These are phyloP conservation scores for Mycena crocata DNA, from an alignment of 768 basidiomycete genomes.

Conservation along the genomic window DNA sequence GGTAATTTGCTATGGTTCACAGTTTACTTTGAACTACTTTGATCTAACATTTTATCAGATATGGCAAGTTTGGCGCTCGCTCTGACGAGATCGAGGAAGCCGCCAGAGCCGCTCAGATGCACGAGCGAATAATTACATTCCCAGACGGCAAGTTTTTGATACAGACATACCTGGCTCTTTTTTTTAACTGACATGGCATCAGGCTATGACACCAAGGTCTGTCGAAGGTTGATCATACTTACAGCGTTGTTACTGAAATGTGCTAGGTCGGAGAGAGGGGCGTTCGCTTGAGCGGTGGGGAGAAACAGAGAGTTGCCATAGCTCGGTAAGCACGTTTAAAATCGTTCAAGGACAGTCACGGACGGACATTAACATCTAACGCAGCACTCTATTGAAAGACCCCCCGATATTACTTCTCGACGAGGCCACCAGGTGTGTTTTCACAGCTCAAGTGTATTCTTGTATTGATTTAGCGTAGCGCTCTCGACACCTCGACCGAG, in stretches of 20 bases:
- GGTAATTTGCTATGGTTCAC: constrained; percentile 51
- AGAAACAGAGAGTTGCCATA: constrained; percentile 91
- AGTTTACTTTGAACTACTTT: background rate
- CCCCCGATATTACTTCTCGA: constrained; percentile 85
- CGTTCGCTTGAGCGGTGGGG: constrained; percentile 85
- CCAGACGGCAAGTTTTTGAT: constrained; percentile 65
- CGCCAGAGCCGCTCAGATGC: constrained; percentile 87
- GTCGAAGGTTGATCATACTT: background rate
- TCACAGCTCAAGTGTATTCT: background rate
- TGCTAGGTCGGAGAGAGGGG: constrained; percentile 78
- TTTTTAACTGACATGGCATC: constrained; percentile 8
- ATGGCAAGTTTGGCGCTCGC: constrained; percentile 80
- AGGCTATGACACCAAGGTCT: constrained; percentile 84
- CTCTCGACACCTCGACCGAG: constrained; percentile 91
- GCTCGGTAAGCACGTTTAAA: constrained; percentile 49
- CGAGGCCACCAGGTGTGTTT: constrained; percentile 74
- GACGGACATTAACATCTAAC: background rate
- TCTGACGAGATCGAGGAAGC: constrained; percentile 83
- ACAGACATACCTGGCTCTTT: background rate
- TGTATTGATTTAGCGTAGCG: constrained; percentile 52
- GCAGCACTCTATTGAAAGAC: constrained; percentile 84
- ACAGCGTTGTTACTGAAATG: background rate
- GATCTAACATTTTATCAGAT: constrained; percentile 53
- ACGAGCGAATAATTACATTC: constrained; percentile 86
- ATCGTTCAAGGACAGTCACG: background rate